Base-by-base conservation (phyloP, 768 basidiomycete species). In the Lyophyllum atratum region DNA sequence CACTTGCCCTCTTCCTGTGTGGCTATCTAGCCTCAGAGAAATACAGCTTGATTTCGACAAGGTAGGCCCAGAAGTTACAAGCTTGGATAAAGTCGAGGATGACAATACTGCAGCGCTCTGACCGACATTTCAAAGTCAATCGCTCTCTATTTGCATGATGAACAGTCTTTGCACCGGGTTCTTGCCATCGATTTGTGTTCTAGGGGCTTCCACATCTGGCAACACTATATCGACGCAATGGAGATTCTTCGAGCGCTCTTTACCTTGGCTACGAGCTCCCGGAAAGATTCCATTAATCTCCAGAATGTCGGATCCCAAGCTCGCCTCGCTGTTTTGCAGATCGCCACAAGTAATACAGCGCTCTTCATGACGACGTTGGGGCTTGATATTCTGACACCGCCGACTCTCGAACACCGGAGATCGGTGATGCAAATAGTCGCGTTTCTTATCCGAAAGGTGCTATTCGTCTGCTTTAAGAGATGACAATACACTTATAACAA, bases 351-450 rank as follows among this genome's bases (percentile, higher is more conserved):
- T 46, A 89, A 95, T 62, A 93, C 95, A 5, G 85, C 86, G 4
- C 71, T 98, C 11, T 96, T 98, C 74, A 98, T 98, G 90, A 90
- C 93, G 0, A 97, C 96, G 0, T 71, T 99, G 39, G 86, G 89
- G 3, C 79, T 96, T 61, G 97, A 98, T 66, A 94, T 98, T 49
- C 73, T 96, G 21, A 86, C 87, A 31, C 87, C 91, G 10, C 80
- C 81, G 17, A 85, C 83, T 4, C 76, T 91, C 19, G 86, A 89
- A 37, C 88, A 95, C 59, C 80, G 94, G 22, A 93, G 88, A 64
- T 86, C 91, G 7, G 89, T 97, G 24, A 85, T 98, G 84, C 95
- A 95, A 69, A 83, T 99, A 2, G 84, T 98, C 14, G 94, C 93
- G 0, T 95, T 95, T 66, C 78, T 99, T 59, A 93, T 97, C 57